Conservation (phyloP, 805 yeast species). For the Candida palmyrensis region DNA sequence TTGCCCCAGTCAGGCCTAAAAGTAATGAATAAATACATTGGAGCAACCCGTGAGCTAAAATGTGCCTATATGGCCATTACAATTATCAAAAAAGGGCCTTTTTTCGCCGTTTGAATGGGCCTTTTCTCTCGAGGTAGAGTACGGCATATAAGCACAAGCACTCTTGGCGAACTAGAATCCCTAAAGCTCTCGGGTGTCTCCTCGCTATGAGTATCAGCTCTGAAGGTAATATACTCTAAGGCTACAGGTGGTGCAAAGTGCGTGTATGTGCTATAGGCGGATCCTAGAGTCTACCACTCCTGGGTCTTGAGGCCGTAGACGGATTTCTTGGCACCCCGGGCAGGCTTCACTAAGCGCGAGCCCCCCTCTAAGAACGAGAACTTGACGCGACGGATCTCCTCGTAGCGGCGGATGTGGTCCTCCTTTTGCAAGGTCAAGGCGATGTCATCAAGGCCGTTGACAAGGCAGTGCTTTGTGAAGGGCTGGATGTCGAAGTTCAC, state of each 20-base stretch:
- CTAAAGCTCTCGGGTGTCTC: too few species aligned
- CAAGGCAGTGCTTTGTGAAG: slow-evolving; percentile 91
- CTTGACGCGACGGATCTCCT: slow-evolving; percentile 66
- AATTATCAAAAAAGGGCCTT: too few species aligned
- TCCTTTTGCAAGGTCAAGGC: slow-evolving; percentile 93
- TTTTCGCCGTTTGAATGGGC: too few species aligned
- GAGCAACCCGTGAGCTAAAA: too few species aligned
- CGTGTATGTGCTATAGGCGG: not conserved
- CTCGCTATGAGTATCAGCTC: too few species aligned
- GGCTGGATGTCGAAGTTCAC: slow-evolving; percentile 84
- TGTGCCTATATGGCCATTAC: too few species aligned
- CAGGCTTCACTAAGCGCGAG: slow-evolving; percentile 60
- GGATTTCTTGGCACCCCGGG: slow-evolving; percentile 63
- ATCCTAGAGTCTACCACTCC: slow-evolving; percentile 62
- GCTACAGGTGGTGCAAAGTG: not conserved
- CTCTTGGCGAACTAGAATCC: too few species aligned
- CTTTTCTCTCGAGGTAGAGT: too few species aligned
- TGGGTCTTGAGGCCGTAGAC: slow-evolving; percentile 62
- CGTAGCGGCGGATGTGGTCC: slow-evolving; percentile 66
- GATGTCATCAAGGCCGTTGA: slow-evolving; percentile 95
- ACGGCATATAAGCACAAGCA: too few species aligned
- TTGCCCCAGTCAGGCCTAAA: too few species aligned
- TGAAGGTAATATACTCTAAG: not conserved
- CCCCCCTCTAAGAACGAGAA: slow-evolving; percentile 95
- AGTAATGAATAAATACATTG: too few species aligned